These are phyloP conservation scores for Amesomyces nigricolor DNA, from an alignment of 2,329 filamentous ascomycete genomes.

Conservation along the genomic window DNA sequence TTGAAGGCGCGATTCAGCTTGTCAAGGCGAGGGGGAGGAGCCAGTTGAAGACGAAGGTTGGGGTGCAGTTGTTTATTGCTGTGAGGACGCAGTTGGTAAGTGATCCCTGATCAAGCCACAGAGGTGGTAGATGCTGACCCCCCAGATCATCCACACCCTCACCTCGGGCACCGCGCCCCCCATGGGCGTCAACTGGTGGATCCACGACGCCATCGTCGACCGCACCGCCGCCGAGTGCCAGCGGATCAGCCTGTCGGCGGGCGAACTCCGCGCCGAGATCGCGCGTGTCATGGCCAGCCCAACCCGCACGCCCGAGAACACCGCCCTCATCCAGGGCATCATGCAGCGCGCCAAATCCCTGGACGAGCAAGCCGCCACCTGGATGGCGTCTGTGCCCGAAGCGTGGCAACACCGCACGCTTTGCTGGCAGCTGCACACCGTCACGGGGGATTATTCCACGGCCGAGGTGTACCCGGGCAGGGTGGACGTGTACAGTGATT, in stretches of 20 bases:
- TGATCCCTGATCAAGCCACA: not conserved
- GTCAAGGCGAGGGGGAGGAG: conserved; percentile 53
- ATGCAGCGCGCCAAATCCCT: conserved; percentile 47
- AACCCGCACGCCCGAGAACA: conserved; percentile 43
- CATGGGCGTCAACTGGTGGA: conserved; percentile 56
- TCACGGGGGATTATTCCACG: conserved; percentile 43
- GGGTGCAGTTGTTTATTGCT: conserved; percentile 51
- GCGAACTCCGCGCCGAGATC: conserved; percentile 51
- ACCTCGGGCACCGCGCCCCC: conserved; percentile 46
- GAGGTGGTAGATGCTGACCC: conserved; percentile 10
- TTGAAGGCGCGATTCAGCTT: conserved; percentile 58
- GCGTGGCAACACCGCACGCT: conserved; percentile 48
- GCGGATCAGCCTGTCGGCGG: conserved; percentile 47
- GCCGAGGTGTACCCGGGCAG: conserved; percentile 56
- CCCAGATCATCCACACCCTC: conserved; percentile 53
- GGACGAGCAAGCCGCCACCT: conserved; percentile 47
- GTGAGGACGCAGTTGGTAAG: conserved; percentile 57
- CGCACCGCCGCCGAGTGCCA: conserved; percentile 44
- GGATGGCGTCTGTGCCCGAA: conserved; percentile 46
- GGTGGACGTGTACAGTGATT: conserved; percentile 54
- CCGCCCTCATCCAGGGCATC: conserved; percentile 46
- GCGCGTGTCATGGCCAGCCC: conserved; percentile 44
- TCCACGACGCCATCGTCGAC: conserved; percentile 45
- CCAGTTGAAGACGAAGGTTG: conserved; percentile 48
- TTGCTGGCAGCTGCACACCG: conserved; percentile 53